These are phyloP conservation scores for Saccharomycopsis fodiens DNA, from an alignment of 805 yeast species.

Conservation along the genomic window DNA sequence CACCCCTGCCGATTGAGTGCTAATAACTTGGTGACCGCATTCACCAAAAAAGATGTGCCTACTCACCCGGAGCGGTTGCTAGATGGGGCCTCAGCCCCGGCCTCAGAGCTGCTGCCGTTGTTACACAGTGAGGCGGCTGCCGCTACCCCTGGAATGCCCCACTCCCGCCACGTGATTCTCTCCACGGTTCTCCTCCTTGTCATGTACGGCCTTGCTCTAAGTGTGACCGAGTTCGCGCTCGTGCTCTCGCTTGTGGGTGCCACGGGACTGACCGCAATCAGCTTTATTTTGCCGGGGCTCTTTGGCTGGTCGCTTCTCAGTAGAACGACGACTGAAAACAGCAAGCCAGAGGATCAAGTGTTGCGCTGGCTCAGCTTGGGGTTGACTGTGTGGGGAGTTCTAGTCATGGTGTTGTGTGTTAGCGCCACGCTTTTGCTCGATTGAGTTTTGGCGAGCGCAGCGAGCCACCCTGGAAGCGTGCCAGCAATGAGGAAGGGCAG, in stretches of 20 bases:
- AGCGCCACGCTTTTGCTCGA: constrained; percentile 28
- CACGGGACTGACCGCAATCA: constrained; percentile 87
- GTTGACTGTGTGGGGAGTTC: constrained; percentile 59
- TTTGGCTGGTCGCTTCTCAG: constrained; percentile 64
- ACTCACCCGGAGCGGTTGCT: too few relatives aligned
- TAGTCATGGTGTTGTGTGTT: constrained; percentile 64
- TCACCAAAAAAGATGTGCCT: not conserved
- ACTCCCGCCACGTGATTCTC: constrained; percentile 40
- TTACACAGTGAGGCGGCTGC: not conserved
- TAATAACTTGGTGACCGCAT: constrained; percentile 54
- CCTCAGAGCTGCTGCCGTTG: not conserved
- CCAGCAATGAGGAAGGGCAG: not conserved
- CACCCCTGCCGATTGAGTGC: constrained; percentile 73
- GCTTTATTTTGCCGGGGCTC: constrained; percentile 83
- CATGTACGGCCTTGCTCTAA: constrained; percentile 50
- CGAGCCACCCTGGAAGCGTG: not conserved
- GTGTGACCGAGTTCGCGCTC: constrained; percentile 56
- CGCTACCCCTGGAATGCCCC: not conserved
- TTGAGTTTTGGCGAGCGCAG: not conserved
- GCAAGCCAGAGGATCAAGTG: constrained; percentile 24
- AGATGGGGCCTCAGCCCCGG: not conserved
- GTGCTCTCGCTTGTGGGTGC: constrained; percentile 85
- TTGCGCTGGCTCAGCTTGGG: constrained; percentile 44
- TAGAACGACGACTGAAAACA: not conserved
- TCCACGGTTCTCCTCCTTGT: constrained; percentile 39